Percentiles rank a stretch among this genome's conserved stretches.
phyloP scores from a whole-genome alignment of 2,329 filamentous ascomycete genomes.

The Colletotrichum sublineola region DNA sequence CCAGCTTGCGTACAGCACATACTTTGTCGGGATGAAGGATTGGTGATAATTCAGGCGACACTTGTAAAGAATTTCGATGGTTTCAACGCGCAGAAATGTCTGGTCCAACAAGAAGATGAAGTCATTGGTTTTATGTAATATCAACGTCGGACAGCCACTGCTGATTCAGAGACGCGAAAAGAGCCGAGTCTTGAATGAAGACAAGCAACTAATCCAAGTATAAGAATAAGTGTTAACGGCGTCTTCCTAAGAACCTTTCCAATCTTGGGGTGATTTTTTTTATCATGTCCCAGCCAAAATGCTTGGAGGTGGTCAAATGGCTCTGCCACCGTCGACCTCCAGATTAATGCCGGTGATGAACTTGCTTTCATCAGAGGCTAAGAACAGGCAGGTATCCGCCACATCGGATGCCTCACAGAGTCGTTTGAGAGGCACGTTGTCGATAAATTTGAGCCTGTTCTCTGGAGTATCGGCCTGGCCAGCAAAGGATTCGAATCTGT shows the following conservation, averaged over 20 bases:
- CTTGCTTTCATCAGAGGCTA: slow-evolving; percentile 78
- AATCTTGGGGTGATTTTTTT: not conserved
- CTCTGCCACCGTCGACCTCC: slow-evolving; percentile 55
- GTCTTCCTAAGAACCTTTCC: not conserved
- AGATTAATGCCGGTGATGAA: slow-evolving; percentile 82
- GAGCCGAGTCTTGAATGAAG: not conserved
- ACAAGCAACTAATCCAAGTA: not conserved
- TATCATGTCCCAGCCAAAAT: not conserved
- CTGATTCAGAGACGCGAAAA: not conserved
- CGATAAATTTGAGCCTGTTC: slow-evolving; percentile 60
- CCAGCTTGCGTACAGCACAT: not conserved
- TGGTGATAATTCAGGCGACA: not conserved
- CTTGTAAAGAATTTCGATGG: not conserved
- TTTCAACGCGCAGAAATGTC: not conserved
- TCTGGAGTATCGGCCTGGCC: slow-evolving; percentile 74
- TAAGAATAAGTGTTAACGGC: not conserved
- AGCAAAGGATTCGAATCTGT: slow-evolving; percentile 60
- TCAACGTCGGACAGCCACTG: not conserved
- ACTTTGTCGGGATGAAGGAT: not conserved
- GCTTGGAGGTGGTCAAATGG: not conserved
- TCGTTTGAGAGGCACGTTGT: slow-evolving; percentile 35
- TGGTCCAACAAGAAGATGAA: not conserved
- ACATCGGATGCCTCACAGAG: slow-evolving; percentile 71
- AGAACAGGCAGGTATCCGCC: slow-evolving; percentile 77
- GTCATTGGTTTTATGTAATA: not conserved